Percentiles rank a stretch among this genome's conserved stretches.
Conservation (phyloP, 192 early-diverging fungal genomes). For the Gryganskiella cystojenkinii region DNA sequence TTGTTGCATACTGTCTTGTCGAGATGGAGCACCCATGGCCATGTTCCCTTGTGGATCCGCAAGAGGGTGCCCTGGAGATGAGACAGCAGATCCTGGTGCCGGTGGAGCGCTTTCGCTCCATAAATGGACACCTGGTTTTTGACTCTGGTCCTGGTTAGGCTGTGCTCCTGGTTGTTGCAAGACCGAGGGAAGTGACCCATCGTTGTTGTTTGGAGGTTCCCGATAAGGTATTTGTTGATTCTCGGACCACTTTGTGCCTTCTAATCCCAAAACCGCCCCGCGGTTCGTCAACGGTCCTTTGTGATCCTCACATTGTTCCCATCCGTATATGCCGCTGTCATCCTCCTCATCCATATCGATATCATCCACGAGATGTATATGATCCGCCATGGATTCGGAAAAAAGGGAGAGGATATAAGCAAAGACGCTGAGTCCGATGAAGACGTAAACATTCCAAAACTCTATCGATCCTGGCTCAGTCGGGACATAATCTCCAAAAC, state of each 20-base stretch:
- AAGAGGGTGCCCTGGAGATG: not conserved
- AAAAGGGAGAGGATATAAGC: constrained; percentile 47
- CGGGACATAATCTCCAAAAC: constrained; percentile 47
- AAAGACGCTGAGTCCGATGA: constrained; percentile 42
- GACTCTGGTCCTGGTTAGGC: too few species aligned
- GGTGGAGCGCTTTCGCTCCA: too few species aligned
- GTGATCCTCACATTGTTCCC: constrained; percentile 28
- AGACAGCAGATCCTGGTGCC: not conserved
- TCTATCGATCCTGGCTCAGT: constrained; percentile 41
- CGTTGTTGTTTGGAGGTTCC: not conserved
- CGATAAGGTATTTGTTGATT: not conserved
- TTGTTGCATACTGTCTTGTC: not conserved
- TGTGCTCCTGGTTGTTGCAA: not conserved
- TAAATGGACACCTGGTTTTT: too few species aligned
- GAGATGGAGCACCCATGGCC: not conserved
- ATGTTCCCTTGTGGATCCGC: not conserved
- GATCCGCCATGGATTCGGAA: constrained; percentile 43
- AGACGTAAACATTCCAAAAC: constrained; percentile 52
- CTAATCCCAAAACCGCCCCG: constrained; percentile 7
- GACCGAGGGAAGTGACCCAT: not conserved
- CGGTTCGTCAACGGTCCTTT: not conserved
- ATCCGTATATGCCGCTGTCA: constrained; percentile 18
- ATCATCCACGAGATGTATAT: constrained; percentile 48
- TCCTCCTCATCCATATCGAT: constrained; percentile 32
- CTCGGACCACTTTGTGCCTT: constrained; percentile 25